A percentile compares a stretch with the other conserved stretches of the same genome.
Evolutionary conservation across 768 basidiomycete genomes (phyloP).

Genomic region (Hemileccinum rubropunctum): DNA sequence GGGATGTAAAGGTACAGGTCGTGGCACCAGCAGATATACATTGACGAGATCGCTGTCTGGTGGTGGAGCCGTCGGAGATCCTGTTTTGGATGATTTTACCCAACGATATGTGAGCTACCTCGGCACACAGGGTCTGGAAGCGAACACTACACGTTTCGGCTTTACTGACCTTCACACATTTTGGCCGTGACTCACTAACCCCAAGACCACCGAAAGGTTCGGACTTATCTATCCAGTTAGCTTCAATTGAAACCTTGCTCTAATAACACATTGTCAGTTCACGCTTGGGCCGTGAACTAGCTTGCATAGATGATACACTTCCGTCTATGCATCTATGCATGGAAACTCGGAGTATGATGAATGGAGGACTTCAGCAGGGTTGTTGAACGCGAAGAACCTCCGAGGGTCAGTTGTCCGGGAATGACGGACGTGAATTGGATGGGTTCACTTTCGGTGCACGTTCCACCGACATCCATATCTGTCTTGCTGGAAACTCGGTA

Average conservation of each 20-base stretch:
- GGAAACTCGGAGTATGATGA: neutral
- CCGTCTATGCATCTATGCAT: neutral
- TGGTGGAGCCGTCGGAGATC: neutral
- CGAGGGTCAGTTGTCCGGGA: neutral
- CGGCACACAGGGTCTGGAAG: neutral
- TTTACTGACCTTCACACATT: neutral
- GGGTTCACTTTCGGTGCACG: neutral
- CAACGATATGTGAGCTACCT: neutral
- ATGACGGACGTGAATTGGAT: conserved; percentile 18
- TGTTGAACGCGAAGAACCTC: neutral
- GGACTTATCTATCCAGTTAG: neutral
- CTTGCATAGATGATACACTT: neutral
- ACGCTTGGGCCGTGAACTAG: neutral
- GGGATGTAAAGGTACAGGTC: neutral
- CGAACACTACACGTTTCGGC: neutral
- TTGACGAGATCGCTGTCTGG: neutral
- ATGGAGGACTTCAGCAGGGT: neutral
- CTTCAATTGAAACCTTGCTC: neutral
- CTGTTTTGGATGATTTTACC: neutral
- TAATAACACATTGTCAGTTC: neutral
- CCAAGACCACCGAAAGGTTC: neutral
- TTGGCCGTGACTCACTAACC: neutral
- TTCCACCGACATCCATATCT: neutral
- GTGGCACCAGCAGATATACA: neutral
- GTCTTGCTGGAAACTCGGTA: conserved; percentile 11